A percentile compares a stretch with the other conserved stretches of the same genome.
Conservation (phyloP, 345 rosid genomes). For the Conringia planisiliqua region DNA sequence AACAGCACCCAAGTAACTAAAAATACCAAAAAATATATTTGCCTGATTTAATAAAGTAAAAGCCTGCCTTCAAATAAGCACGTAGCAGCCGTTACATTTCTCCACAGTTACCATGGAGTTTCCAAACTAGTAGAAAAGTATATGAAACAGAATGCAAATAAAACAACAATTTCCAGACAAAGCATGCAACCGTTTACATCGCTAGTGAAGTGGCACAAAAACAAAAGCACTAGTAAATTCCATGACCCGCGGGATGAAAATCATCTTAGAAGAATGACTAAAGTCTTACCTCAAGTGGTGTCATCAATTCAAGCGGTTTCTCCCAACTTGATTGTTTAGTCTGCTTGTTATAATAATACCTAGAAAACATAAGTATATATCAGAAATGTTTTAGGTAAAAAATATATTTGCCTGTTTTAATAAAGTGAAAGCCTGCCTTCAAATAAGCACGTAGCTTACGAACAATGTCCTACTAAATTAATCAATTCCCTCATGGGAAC, state of each 20-base stretch:
- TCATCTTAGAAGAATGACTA: conserved; percentile 5
- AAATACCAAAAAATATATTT: no score
- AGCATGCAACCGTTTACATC: background rate
- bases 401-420: no score
- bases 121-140: conserved; percentile 35
- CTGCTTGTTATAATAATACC: conserved; percentile 94
- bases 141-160: conserved; percentile 36
- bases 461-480: background rate
- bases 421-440: no score
- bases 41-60: conserved; percentile 49
- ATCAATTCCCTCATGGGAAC: background rate
- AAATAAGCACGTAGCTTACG: background rate
- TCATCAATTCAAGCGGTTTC: conserved; percentile 92
- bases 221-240: conserved; percentile 8
- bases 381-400: background rate
- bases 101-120: conserved; percentile 33
- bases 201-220: conserved; percentile 4
- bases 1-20: no score
- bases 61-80: conserved; percentile 24
- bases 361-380: conserved; percentile 29
- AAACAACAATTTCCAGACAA: conserved; percentile 20
- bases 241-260: background rate
- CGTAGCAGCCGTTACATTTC: background rate
- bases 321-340: conserved; percentile 98
- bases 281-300: conserved; percentile 83